phyloP scores from a whole-genome alignment of 805 yeast genomes.

The Isabelozyma rhagii region DNA sequence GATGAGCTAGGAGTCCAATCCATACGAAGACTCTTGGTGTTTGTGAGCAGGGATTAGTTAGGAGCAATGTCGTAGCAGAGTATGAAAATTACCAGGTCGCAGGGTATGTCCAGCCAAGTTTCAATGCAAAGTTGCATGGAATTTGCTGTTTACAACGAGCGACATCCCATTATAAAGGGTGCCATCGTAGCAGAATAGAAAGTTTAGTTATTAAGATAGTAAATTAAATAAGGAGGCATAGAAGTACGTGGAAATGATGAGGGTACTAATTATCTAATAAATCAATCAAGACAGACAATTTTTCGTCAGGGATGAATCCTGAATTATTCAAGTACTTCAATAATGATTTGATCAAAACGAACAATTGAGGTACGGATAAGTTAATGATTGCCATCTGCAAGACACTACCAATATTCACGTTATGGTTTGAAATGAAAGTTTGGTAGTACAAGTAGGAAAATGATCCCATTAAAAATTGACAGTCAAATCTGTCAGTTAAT shows the following conservation, averaged over 20 bases:
- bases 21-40: too few species aligned
- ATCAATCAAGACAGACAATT: slow-evolving; percentile 23
- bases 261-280: slow-evolving; percentile 23
- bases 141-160: too few species aligned
- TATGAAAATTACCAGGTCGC: too few species aligned
- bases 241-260: not conserved
- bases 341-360: slow-evolving; percentile 58
- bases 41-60: too few species aligned
- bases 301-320: slow-evolving; percentile 24
- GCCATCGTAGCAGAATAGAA: not conserved
- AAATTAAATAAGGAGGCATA: not conserved
- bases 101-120: too few species aligned
- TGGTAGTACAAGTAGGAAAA: slow-evolving; percentile 90
- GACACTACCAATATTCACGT: slow-evolving; percentile 69
- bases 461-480: slow-evolving; percentile 97
- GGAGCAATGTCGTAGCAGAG: too few species aligned
- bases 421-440: slow-evolving; percentile 76
- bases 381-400: slow-evolving; percentile 74
- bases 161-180: not conserved
- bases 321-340: slow-evolving; percentile 47
- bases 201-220: not conserved
- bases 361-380: slow-evolving; percentile 61
- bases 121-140: too few species aligned
- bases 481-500: slow-evolving; percentile 94
- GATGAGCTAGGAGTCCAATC: too few species aligned